phyloP scores from a whole-genome alignment of 2,329 filamentous ascomycete species.

The Dissoconium aciculare region DNA sequence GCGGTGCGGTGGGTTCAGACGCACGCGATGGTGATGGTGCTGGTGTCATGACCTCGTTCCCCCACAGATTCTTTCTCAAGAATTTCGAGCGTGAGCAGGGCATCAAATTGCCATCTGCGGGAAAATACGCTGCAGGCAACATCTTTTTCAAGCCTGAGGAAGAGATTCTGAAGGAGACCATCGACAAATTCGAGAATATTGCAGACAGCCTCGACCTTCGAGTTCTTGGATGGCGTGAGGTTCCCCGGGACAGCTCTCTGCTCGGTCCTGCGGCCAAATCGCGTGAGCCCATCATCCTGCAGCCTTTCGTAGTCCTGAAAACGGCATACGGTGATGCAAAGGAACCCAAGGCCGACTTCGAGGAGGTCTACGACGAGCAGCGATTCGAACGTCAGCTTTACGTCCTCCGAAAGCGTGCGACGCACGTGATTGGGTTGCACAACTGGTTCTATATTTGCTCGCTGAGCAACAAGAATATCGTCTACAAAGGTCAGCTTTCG shows the following conservation, averaged over 20 bases:
- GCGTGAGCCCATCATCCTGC: constrained; percentile 84
- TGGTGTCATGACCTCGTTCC: constrained; percentile 98
- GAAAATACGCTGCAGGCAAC: constrained; percentile 94
- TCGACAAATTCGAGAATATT: constrained; percentile 85
- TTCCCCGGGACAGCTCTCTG: constrained; percentile 82
- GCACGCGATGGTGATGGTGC: constrained; percentile 95
- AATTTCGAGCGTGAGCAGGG: constrained; percentile 88
- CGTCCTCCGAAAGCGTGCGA: constrained; percentile 84
- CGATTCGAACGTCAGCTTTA: constrained; percentile 89
- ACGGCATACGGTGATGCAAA: constrained; percentile 71
- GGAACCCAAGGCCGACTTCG: constrained; percentile 63
- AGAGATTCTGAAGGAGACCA: constrained; percentile 77
- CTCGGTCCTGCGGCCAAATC: constrained; percentile 86
- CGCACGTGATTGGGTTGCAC: constrained; percentile 83
- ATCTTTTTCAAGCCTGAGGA: constrained; percentile 96
- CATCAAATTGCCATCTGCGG: constrained; percentile 70
- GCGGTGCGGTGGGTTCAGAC: constrained; percentile 94
- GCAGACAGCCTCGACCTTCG: constrained; percentile 75
- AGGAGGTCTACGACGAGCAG: constrained; percentile 66
- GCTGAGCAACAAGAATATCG: constrained; percentile 93
- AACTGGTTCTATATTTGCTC: constrained; percentile 99
- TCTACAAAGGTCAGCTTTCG: constrained; percentile 94
- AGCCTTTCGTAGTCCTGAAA: constrained; percentile 83
- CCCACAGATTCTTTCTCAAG: constrained; percentile 96
- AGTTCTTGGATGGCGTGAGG: constrained; percentile 90